phyloP scores from a whole-genome alignment of 1,139 yeast genomes.

The Saccharomycopsis hybrid region DNA sequence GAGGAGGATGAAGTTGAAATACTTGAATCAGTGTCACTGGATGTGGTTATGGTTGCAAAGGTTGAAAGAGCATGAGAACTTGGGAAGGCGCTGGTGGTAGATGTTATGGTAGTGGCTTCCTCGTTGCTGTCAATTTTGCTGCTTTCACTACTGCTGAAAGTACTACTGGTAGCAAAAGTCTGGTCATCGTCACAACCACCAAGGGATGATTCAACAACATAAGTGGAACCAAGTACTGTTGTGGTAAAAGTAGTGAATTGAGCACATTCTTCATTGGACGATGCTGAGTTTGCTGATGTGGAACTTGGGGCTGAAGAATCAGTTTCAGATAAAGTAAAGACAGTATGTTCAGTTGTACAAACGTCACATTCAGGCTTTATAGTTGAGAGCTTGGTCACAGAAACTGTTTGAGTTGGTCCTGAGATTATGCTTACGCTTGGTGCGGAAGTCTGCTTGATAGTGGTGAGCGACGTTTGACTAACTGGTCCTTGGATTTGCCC shows the following conservation, averaged over 20 bases:
- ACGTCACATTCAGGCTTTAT: conserved; percentile 22
- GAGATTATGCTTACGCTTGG: not conserved
- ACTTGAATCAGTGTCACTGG: conserved; percentile 33
- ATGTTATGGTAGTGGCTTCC: not conserved
- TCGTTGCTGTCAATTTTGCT: too few species aligned
- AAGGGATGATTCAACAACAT: conserved; percentile 16
- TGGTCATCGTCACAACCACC: conserved; percentile 30
- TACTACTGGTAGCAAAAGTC: not conserved
- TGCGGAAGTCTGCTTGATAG: conserved; percentile 23
- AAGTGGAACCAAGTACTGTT: conserved; percentile 12
- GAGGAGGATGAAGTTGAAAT: conserved; percentile 29
- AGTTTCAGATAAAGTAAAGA: conserved; percentile 33
- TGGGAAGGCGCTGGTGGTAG: not conserved
- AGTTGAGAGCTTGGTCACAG: not conserved
- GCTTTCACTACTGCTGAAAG: not conserved
- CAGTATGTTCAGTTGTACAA: conserved; percentile 22
- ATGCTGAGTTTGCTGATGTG: conserved; percentile 39
- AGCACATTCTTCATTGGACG: conserved; percentile 29
- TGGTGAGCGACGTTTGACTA: conserved; percentile 27
- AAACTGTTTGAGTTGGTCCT: not conserved
- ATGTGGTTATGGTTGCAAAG: not conserved
- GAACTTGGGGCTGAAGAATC: conserved; percentile 31
- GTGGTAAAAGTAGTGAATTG: conserved; percentile 24
- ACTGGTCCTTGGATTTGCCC: conserved; percentile 48
- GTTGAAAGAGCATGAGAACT: not conserved